Evolutionary conservation across 768 basidiomycete species (phyloP), one percentile per base, ranked within the genome.

Genomic region (Leccinum boreale): DNA sequence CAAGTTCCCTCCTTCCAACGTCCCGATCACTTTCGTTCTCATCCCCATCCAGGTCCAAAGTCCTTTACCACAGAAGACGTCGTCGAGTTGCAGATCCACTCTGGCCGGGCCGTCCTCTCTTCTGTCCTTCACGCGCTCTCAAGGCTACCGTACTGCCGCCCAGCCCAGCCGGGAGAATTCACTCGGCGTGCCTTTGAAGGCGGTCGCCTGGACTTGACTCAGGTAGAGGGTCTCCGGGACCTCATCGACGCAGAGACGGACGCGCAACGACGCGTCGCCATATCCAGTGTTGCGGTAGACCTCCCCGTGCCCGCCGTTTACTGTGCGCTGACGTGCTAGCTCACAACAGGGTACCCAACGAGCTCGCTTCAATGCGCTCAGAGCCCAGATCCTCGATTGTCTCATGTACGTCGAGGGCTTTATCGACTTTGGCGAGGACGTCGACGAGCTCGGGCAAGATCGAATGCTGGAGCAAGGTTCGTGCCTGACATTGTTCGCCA

Each of bases 201-300:
- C 19, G 94, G 94, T 0, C 80, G 91, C 45, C 75, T 96, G 53
- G 93, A 94, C 66, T 73, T 96, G 55, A 93, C 92, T 0, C 89
- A 95, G 73, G 92, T 92, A 1, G 94, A 96, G 67, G 94, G 92
- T 5, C 69, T 96, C 55, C 84, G 86, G 58, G 94, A 95, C 67
- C 79, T 96, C 31, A 87, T 96, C 45, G 86, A 94, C 53, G 92
- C 92, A 0, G 92, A 94, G 66, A 96, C 94, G 0, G 91, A 93
- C 63, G 77, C 75, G 17, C 94, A 96, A 69, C 78, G 94, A 54
- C 82, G 82, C 46, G 74, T 89, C 55, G 94, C 94, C 12, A 70
- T 91, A 52, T 75, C 80, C 36, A 83, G 82, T 50, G 89, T 85
- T 19, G 79, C 79, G 70, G 93, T 92, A 66, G 50, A 86, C 77